Evolutionary conservation across 441 rosid species (phyloP), one percentile per base, ranked within the genome.

Genomic region (Capsella rubella): DNA sequence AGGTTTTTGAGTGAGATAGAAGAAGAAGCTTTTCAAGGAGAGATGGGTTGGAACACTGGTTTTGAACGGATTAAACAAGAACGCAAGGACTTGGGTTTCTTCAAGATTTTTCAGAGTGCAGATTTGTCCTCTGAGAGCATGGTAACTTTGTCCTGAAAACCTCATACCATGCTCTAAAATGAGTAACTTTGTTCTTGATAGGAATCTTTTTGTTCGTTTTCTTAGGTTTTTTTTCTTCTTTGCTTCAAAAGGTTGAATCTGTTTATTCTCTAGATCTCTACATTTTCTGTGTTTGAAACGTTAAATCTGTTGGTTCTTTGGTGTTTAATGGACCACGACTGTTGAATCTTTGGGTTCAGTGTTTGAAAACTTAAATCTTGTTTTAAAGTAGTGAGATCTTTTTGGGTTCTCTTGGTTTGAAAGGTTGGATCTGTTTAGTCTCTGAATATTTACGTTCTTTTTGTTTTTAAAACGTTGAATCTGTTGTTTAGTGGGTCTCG

Each of bases 81-180:
- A 27, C 2, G 50, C 1, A 31, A 66, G 29, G 18, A 4, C 4
- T 49, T 71, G 40, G 29, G 64, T 42, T 77, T 77, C 64, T 58
- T 50, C 64, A 77, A 77, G 73, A 52, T 71, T 8, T 65, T 77
- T 14, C 67, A 57, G n/a, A 54, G 35, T 21, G 34, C 49, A 50
- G 68, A 77, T 54, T 12, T 77, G 27, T 71, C 76, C 11, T 51
- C 76, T 25, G 76, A 71, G 15, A 3, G 14, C 68, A 58, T 71
- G 76, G 80, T 77, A 65, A 55, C 10, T 35, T 67, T 59, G 4
- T 49, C 55, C 40, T 72, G 4, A 2, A 8, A 71, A 50, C 45
- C 53, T 61, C 43, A 4, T 50, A 11, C 13, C 59, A 6, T 21
- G 0, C 16, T 14, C 46, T 57, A 9, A 3, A 13, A 10, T 37